Conservation (phyloP, 139 green algal species). For the Edaphochlamys debaryana region DNA sequence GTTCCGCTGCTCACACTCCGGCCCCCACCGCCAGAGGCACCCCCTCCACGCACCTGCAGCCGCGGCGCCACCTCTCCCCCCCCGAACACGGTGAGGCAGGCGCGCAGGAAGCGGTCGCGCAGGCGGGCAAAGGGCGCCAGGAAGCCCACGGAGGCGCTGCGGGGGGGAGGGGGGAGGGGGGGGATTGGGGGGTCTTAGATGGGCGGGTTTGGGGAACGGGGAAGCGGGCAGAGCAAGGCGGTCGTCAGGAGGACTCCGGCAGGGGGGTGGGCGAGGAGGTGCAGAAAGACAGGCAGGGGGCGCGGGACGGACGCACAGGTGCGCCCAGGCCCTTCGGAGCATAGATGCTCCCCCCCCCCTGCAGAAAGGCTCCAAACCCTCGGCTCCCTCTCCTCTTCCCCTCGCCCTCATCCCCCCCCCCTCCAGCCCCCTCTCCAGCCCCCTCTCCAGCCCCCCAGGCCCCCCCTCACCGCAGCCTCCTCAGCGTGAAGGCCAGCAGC, state of each 20-base stretch:
- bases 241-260: too few relatives aligned
- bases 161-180: not conserved
- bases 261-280: too few relatives aligned
- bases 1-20: too few relatives aligned
- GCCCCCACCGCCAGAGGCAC: not conserved
- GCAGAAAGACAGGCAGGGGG: too few relatives aligned
- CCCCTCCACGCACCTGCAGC: conserved; percentile 63
- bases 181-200: too few relatives aligned
- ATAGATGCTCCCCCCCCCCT: too few relatives aligned
- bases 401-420: not conserved
- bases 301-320: too few relatives aligned
- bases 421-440: not conserved
- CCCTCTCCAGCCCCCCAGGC: not conserved
- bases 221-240: not conserved
- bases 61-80: conserved; percentile 67
- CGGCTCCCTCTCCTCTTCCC: too few relatives aligned
- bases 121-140: conserved; percentile 80
- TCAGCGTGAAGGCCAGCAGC: conserved; percentile 84
- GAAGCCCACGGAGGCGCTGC: conserved; percentile 56
- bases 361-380: too few relatives aligned
- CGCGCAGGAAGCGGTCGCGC: conserved; percentile 78
- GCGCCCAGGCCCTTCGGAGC: too few relatives aligned
- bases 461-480: conserved; percentile 64
- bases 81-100: conserved; percentile 80
- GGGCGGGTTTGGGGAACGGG: too few relatives aligned